Conservation (phyloP, 257 asterid species). For the Solanum medicagineum region DNA sequence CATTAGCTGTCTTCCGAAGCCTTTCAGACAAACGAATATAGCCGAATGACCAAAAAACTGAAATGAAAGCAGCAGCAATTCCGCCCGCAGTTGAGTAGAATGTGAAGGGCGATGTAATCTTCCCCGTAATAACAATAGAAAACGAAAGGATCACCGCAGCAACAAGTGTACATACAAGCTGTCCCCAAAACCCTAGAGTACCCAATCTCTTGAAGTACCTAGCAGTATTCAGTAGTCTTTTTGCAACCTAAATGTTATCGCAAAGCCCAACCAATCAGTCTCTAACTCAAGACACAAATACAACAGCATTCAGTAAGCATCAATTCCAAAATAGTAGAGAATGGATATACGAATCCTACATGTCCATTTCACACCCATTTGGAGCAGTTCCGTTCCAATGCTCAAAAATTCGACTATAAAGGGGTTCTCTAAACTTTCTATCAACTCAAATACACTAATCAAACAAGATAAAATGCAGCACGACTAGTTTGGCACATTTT, state of each 20-base stretch:
- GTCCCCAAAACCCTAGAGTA: conserved; percentile 94
- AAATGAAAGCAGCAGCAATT: conserved; percentile 82
- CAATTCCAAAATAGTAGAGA: background rate
- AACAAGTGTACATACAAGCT: conserved; percentile 72
- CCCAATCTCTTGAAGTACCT: conserved; percentile 91
- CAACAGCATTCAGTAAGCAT: background rate
- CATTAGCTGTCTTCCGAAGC: conserved; percentile 68
- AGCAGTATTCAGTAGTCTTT: conserved; percentile 76
- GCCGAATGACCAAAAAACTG: conserved; percentile 97
- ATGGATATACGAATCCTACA: background rate
- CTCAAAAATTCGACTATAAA: background rate
- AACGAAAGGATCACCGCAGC: conserved; percentile 87
- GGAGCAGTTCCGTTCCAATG: background rate
- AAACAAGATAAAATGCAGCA: background rate
- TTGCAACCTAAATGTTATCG: conserved; percentile 45
- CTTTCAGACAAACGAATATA: conserved; percentile 73
- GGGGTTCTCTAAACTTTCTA: background rate
- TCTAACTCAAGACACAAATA: background rate
- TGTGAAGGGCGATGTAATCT: conserved; percentile 75
- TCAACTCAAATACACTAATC: background rate
- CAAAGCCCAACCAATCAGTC: background rate
- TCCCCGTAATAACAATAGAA: conserved; percentile 65
- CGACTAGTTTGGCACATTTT: background rate
- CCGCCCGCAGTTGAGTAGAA: conserved; percentile 89
- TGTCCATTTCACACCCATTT: background rate